Evolutionary conservation across 441 rosid species (phyloP).

Genomic region (Pelargonium citronellum): DNA sequence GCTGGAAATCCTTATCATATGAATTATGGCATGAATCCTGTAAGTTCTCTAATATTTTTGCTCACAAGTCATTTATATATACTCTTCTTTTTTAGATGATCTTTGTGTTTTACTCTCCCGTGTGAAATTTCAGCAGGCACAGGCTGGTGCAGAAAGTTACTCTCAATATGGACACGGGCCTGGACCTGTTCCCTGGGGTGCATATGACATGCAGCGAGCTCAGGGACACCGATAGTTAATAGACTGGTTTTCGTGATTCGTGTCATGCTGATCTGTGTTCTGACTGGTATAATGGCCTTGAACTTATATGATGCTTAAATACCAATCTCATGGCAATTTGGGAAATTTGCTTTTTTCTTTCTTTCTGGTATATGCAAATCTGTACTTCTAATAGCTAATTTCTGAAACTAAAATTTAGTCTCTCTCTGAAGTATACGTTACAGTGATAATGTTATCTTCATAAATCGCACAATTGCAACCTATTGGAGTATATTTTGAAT

Average conservation of each 20-base stretch:
- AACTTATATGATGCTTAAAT: conserved; percentile 28
- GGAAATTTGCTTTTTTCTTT: conserved; percentile 12
- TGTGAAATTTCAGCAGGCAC: conserved; percentile 42
- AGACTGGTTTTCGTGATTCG: background rate
- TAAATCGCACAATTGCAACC: no score
- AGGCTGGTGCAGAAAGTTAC: conserved; percentile 56
- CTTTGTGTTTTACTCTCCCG: background rate
- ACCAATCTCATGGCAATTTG: conserved; percentile 25
- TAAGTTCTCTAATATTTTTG: conserved; percentile 34
- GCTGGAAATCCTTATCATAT: conserved; percentile 54
- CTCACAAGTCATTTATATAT: background rate
- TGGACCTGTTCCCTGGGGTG: conserved; percentile 57
- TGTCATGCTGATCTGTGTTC: conserved; percentile 26
- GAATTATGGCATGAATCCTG: conserved; percentile 71
- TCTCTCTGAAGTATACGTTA: no score
- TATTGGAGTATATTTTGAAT: no score
- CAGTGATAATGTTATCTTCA: no score
- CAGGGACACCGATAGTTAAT: conserved; percentile 60
- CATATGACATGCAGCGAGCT: conserved; percentile 57
- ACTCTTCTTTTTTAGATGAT: background rate
- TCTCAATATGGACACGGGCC: conserved; percentile 56
- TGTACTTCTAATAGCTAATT: no score
- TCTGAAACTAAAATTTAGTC: no score
- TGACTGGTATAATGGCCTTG: conserved; percentile 39
- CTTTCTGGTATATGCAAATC: no score